phyloP scores from a whole-genome alignment of 2,329 filamentous ascomycete species.

The Pezicula radicicola region DNA sequence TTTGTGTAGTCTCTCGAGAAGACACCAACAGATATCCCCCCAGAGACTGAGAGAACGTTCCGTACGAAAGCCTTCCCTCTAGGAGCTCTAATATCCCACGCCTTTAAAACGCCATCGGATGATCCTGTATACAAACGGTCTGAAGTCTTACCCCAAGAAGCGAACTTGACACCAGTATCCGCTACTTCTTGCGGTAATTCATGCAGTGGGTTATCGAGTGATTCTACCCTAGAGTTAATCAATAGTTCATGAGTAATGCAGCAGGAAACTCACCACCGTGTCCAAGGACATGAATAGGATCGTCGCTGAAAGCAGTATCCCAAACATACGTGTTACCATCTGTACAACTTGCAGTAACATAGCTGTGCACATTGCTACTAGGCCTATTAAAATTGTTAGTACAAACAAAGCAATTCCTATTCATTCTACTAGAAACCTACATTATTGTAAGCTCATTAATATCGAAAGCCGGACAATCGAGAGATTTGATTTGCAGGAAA shows the following conservation, averaged over 20 bases:
- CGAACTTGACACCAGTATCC: conserved; percentile 62
- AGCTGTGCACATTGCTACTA: conserved; percentile 47
- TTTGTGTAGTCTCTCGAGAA: conserved; percentile 55
- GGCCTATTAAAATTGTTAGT: conserved; percentile 36
- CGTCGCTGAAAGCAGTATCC: conserved; percentile 55
- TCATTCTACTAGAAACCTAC: conserved; percentile 24
- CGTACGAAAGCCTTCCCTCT: conserved; percentile 43
- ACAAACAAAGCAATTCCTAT: not conserved
- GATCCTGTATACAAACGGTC: conserved; percentile 62
- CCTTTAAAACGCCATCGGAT: conserved; percentile 60
- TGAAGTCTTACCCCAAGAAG: conserved; percentile 54
- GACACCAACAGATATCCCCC: conserved; percentile 53
- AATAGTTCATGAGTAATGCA: not conserved
- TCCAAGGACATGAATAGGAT: conserved; percentile 50
- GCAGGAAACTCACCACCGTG: conserved; percentile 41
- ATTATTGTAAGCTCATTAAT: conserved; percentile 61
- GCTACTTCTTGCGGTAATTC: conserved; percentile 42
- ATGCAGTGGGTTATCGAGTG: conserved; percentile 24
- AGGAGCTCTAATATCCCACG: conserved; percentile 55
- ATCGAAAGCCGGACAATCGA: conserved; percentile 58
- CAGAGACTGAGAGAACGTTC: conserved; percentile 50
- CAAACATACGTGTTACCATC: conserved; percentile 61
- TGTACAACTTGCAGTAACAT: conserved; percentile 59
- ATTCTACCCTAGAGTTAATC: conserved; percentile 18
- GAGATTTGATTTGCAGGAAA: conserved; percentile 46